Evolutionary conservation across 2,329 filamentous ascomycete genomes (phyloP).

Genomic region (Salinomyces thailandicus): DNA sequence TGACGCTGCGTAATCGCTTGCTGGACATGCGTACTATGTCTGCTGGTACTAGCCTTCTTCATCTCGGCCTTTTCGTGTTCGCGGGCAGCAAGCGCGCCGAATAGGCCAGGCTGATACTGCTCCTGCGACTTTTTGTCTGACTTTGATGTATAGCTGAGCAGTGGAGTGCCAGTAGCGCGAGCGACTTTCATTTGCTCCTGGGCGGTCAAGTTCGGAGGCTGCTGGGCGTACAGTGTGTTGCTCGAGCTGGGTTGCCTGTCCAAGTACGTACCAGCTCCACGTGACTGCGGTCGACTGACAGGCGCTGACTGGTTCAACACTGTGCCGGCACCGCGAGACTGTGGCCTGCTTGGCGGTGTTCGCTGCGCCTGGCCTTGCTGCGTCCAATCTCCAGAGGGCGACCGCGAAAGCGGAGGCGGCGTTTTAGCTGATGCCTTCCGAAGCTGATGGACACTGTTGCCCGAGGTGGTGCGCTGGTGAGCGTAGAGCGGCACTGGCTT

Average conservation of each 20-base stretch:
- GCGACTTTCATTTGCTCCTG: slow-evolving; percentile 85
- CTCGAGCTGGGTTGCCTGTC: slow-evolving; percentile 23
- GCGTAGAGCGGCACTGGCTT: slow-evolving; percentile 19
- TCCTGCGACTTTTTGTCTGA: slow-evolving; percentile 28
- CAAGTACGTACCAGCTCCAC: slow-evolving; percentile 45
- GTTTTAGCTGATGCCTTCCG: slow-evolving; percentile 22
- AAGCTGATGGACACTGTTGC: slow-evolving; percentile 12
- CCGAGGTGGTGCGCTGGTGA: slow-evolving; percentile 19
- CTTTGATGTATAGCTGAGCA: slow-evolving; percentile 55
- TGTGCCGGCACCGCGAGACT: slow-evolving; percentile 23
- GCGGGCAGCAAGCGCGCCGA: slow-evolving; percentile 68
- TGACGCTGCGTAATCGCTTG: slow-evolving; percentile 52
- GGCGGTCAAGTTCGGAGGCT: slow-evolving; percentile 59
- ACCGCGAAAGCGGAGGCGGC: slow-evolving; percentile 34
- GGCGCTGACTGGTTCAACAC: slow-evolving; percentile 22
- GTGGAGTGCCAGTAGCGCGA: slow-evolving; percentile 63
- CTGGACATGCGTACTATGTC: slow-evolving; percentile 48
- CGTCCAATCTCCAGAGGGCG: slow-evolving; percentile 37
- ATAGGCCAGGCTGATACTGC: slow-evolving; percentile 43
- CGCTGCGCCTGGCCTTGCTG: slow-evolving; percentile 17
- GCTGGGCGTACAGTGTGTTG: slow-evolving; percentile 26
- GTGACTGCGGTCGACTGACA: slow-evolving; percentile 40
- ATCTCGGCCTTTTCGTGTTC: slow-evolving; percentile 67
- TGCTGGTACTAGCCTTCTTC: slow-evolving; percentile 54
- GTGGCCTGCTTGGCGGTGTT: slow-evolving; percentile 23